Base-by-base conservation (phyloP, 768 basidiomycete genomes). In the Sporobolomyces phaffii region DNA sequence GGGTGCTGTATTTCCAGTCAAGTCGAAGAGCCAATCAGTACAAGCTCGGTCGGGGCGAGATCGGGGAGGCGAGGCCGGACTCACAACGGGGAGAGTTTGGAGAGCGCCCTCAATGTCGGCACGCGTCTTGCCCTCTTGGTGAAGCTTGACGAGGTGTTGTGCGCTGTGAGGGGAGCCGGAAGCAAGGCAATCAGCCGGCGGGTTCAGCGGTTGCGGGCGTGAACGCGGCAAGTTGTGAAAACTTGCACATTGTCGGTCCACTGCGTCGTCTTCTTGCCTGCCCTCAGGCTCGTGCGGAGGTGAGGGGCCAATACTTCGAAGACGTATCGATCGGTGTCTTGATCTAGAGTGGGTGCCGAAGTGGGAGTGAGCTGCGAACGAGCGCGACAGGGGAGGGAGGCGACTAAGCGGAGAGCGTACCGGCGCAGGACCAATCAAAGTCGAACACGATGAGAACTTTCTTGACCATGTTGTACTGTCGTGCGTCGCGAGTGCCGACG, bases 181-280 rank as follows among this genome's bases (percentile, higher is more conserved):
- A 58, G 2, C 29, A 41, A 33, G 57, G 15, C 24, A 20, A 28
- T 18, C 24, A 31, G 17, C 56, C n/a, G n/a, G n/a, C n/a, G n/a
- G n/a, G n/a, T n/a, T n/a, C n/a, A n/a, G n/a, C n/a, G n/a, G n/a
- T n/a, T n/a, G n/a, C n/a, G n/a, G n/a, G n/a, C n/a, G n/a, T n/a
- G n/a, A n/a, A n/a, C n/a, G n/a, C n/a, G 28, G n/a, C 3, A 14
- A 13, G 38, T 28, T 28, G 29, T n/a, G 5, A 31, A 60, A 48
- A 72, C 85, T 79, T 78, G 97, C 94, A 97, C 85, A 41, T 96
- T 84, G 80, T 98, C 96, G 5, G 93, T 97, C 87, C 91, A 99
- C 76, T 96, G 90, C 40, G 77, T 75, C 22, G 76, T 31, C 82
- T 76, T 66, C 77, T 89, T 83, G 73, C 85, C 80, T 28, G 80